phyloP scores from a whole-genome alignment of 2,329 filamentous ascomycete species.

The Colletotrichum sidae region DNA sequence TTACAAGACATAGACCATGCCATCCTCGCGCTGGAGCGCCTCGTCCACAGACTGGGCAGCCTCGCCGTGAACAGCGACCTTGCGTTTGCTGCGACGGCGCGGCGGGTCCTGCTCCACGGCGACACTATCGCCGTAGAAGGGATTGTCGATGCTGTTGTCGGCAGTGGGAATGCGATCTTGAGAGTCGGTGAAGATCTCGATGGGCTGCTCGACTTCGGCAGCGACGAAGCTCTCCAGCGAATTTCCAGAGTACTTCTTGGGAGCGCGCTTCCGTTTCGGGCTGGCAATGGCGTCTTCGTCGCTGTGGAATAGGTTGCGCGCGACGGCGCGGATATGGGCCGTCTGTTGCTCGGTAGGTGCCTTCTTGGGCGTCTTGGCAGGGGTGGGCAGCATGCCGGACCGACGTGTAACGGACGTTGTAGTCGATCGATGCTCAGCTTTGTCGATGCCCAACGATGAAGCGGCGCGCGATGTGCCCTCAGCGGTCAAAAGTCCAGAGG shows the following conservation, averaged over 20 bases:
- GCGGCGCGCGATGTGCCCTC: conserved; percentile 58
- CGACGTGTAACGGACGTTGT: conserved; percentile 46
- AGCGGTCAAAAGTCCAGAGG: conserved; percentile 57
- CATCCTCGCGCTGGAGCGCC: conserved; percentile 74
- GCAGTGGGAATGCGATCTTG: conserved; percentile 80
- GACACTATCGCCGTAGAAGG: conserved; percentile 69
- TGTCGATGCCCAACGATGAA: conserved; percentile 52
- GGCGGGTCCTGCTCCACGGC: conserved; percentile 52
- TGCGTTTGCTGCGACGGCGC: conserved; percentile 66
- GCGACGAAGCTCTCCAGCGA: conserved; percentile 69
- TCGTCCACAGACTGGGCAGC: conserved; percentile 71
- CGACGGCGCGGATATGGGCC: conserved; percentile 64
- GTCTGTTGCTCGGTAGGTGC: conserved; percentile 62
- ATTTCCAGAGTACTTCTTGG: conserved; percentile 67
- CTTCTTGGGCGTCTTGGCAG: conserved; percentile 81
- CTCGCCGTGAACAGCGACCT: conserved; percentile 67
- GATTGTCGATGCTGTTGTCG: conserved; percentile 76
- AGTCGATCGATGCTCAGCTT: conserved; percentile 36
- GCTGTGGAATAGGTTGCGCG: conserved; percentile 72
- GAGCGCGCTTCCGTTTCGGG: conserved; percentile 66
- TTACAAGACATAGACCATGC: conserved; percentile 83
- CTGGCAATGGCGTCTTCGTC: conserved; percentile 68
- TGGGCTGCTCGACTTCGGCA: conserved; percentile 68
- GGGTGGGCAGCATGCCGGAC: conserved; percentile 77
- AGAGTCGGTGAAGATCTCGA: conserved; percentile 82